phyloP scores from a whole-genome alignment of 192 early-diverging fungal genomes.

The Coemansia sp. region DNA sequence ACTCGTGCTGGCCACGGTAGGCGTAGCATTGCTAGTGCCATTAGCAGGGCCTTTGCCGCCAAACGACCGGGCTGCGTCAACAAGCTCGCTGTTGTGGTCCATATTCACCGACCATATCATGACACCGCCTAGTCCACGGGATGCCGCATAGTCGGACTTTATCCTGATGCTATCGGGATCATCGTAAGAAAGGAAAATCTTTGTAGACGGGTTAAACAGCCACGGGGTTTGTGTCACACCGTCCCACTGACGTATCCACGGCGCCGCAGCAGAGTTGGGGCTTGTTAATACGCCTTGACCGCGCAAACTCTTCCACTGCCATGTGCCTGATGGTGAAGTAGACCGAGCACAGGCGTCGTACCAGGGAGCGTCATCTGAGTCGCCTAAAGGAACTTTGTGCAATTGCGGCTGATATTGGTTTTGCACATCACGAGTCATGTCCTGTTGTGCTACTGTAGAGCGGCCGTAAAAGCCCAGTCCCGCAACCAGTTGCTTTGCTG shows the following conservation, averaged over 20 bases:
- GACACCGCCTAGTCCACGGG: slow-evolving; percentile 59
- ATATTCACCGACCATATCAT: slow-evolving; percentile 63
- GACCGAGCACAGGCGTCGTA: slow-evolving; percentile 56
- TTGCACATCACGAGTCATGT: slow-evolving; percentile 29
- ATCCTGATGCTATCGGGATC: slow-evolving; percentile 60
- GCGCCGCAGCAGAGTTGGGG: slow-evolving; percentile 53
- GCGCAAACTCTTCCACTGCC: slow-evolving; percentile 66
- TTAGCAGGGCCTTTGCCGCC: neutral
- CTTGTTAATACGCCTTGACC: slow-evolving; percentile 55
- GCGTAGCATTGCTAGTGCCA: neutral
- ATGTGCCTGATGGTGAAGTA: slow-evolving; percentile 59
- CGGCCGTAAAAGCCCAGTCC: slow-evolving; percentile 70
- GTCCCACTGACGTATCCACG: slow-evolving; percentile 70
- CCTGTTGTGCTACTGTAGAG: slow-evolving; percentile 38
- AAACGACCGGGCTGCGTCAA: slow-evolving; percentile 41
- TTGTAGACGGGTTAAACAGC: slow-evolving; percentile 65
- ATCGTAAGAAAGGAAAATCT: slow-evolving; percentile 67
- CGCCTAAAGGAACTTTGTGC: slow-evolving; percentile 50
- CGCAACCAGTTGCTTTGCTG: slow-evolving; percentile 62
- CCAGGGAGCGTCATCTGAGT: slow-evolving; percentile 61
- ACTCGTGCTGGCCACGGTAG: neutral
- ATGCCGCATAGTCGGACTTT: slow-evolving; percentile 61
- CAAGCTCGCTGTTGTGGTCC: slow-evolving; percentile 61
- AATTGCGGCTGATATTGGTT: slow-evolving; percentile 36
- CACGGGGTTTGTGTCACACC: slow-evolving; percentile 64